phyloP scores from a whole-genome alignment of 2,329 filamentous ascomycete genomes.

The Paecilomyces niveus region DNA sequence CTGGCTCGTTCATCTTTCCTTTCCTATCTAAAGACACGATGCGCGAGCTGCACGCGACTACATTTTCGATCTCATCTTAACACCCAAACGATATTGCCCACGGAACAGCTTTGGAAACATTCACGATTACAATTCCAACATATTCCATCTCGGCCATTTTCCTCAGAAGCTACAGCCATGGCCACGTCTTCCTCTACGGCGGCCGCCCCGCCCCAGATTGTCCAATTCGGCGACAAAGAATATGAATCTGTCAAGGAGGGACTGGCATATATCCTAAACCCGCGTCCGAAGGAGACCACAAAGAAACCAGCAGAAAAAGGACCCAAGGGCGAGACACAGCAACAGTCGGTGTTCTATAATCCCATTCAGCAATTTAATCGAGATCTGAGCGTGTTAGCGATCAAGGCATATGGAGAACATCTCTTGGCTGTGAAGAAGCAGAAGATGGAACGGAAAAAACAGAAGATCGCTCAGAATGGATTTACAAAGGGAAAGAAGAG shows the following conservation, averaged over 20 bases:
- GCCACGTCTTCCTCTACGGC: constrained; percentile 8
- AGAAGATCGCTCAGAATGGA: constrained; percentile 26
- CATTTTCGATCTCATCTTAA: not conserved
- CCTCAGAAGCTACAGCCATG: constrained; percentile 9
- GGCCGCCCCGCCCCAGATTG: constrained; percentile 13
- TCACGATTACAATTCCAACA: not conserved
- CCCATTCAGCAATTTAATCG: constrained; percentile 99
- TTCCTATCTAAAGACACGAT: not conserved
- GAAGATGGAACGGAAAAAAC: constrained; percentile 35
- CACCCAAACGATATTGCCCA: not conserved
- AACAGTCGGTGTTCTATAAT: constrained; percentile 90
- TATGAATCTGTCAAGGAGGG: constrained; percentile 61
- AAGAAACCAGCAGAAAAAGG: constrained; percentile 36
- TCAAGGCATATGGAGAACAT: constrained; percentile 79
- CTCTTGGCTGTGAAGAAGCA: constrained; percentile 46
- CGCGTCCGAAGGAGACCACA: constrained; percentile 39
- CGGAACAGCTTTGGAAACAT: not conserved
- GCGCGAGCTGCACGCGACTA: not conserved
- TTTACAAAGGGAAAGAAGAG: constrained; percentile 29
- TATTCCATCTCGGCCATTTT: not conserved
- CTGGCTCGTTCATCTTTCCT: not conserved
- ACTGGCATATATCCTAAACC: constrained; percentile 60
- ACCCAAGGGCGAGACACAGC: constrained; percentile 49
- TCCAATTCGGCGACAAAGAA: constrained; percentile 43
- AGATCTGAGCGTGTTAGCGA: constrained; percentile 85